These are phyloP conservation scores for Didymella exigua DNA, from an alignment of 2,329 filamentous ascomycete genomes.

Conservation along the genomic window DNA sequence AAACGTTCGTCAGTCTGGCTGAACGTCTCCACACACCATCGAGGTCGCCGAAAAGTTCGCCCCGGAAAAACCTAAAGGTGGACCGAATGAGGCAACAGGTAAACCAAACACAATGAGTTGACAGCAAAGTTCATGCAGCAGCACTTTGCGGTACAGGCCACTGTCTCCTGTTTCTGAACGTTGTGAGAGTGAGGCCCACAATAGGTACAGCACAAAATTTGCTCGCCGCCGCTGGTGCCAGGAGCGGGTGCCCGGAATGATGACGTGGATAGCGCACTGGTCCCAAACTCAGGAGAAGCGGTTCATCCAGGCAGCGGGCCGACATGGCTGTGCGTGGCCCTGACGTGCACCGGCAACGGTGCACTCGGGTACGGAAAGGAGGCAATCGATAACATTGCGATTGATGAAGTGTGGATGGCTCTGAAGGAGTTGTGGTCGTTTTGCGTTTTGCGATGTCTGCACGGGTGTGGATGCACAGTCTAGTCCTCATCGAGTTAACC, in stretches of 20 bases:
- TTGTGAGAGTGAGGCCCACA: slow-evolving; percentile 5
- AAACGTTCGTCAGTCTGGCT: neutral
- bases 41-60: slow-evolving; percentile 1
- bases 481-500: neutral
- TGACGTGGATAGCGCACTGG: slow-evolving; percentile 29
- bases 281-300: slow-evolving; percentile 27
- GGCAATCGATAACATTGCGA: neutral
- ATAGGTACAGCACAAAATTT: slow-evolving; percentile 2
- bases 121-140: neutral
- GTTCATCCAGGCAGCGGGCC: slow-evolving; percentile 16
- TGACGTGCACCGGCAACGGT: slow-evolving; percentile 12
- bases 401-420: neutral
- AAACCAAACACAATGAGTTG: neutral
- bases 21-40: slow-evolving; percentile 4
- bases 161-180: neutral
- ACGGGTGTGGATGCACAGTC: neutral
- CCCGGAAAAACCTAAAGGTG: slow-evolving; percentile 9
- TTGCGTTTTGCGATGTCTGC: neutral
- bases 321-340: slow-evolving; percentile 15
- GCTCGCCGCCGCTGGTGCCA: slow-evolving; percentile 9
- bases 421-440: neutral
- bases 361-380: neutral
- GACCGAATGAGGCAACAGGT: slow-evolving; percentile 7
- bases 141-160: neutral
- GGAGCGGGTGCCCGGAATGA: slow-evolving; percentile 16